phyloP scores from a whole-genome alignment of 108 stramenopile genomes.

The Skeletonema tropicum region DNA sequence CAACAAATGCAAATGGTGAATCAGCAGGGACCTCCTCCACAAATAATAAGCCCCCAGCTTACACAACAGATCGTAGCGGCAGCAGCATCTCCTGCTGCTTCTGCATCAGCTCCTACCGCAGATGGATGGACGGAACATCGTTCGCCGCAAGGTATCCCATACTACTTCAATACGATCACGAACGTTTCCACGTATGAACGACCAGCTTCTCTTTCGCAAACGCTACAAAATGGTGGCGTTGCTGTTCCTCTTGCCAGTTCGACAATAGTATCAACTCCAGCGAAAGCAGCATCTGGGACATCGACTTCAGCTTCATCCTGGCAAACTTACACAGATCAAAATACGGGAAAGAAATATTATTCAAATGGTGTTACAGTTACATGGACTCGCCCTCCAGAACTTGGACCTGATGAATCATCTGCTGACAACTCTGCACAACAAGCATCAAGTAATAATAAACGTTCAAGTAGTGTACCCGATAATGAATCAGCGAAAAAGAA shows the following conservation, averaged over 20 bases:
- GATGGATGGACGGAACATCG: constrained; percentile 71
- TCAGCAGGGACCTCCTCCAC: constrained; percentile 6
- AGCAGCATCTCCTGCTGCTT: constrained; percentile 15
- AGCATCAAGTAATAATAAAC: constrained; percentile 7
- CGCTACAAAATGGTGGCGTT: constrained; percentile 6
- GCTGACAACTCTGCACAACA: background rate
- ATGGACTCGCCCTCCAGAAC: constrained; percentile 74
- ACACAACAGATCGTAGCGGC: background rate
- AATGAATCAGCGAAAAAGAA: constrained; percentile 48
- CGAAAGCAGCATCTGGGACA: background rate
- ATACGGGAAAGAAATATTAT: constrained; percentile 79
- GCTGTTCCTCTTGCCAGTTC: background rate
- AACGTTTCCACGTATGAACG: constrained; percentile 65
- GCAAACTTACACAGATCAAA: constrained; percentile 69
- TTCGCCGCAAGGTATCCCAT: constrained; percentile 57
- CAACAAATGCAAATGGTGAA: constrained; percentile 24
- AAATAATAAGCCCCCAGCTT: background rate
- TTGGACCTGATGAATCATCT: constrained; percentile 23
- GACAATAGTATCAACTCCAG: background rate
- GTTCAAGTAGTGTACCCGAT: background rate
- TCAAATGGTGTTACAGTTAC: constrained; percentile 79
- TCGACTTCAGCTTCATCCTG: constrained; percentile 38
- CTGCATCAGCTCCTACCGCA: constrained; percentile 5
- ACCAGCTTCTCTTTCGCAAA: constrained; percentile 48
- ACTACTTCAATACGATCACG: constrained; percentile 69